Evolutionary conservation across 805 yeast species (phyloP).

Genomic region (Candida xiaguanensis): DNA sequence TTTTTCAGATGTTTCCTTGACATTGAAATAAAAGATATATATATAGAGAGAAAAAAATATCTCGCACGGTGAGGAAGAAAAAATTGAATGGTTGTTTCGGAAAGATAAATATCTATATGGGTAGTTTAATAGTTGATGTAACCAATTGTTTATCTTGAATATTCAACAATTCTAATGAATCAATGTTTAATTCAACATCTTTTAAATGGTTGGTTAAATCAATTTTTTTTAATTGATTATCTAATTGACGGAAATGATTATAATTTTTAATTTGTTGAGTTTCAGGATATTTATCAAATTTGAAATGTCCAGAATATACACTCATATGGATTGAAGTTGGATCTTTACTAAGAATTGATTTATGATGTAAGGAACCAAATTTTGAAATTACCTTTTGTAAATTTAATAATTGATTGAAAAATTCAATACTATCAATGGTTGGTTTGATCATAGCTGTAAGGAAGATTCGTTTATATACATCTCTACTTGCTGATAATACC

Average conservation of each 20-base stretch:
- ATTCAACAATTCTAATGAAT: background rate
- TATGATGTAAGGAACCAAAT: background rate
- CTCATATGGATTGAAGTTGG: background rate
- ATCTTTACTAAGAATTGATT: background rate
- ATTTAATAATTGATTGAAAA: background rate
- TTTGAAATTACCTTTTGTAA: background rate
- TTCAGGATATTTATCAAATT: background rate
- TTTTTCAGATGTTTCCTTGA: constrained; percentile 36
- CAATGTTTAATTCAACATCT: background rate
- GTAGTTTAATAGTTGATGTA: background rate
- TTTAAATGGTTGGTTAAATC: background rate
- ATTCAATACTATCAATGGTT: background rate
- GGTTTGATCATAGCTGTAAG: background rate
- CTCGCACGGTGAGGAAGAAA: background rate
- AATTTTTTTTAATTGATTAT: background rate
- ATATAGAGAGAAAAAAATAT: background rate
- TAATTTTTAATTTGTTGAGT: constrained; percentile 1
- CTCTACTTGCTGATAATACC: constrained; percentile 1
- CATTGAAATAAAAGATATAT: constrained; percentile 1
- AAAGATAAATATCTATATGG: background rate
- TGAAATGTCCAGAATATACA: background rate
- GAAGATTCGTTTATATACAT: constrained; percentile 7
- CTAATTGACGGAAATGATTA: constrained; percentile 1
- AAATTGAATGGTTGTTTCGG: constrained; percentile 3
- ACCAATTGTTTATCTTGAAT: background rate